Percentiles rank a stretch among this genome's conserved stretches.
These are phyloP conservation scores for Jacaranda mimosifolia DNA, from an alignment of 257 asterid species.

Conservation along the genomic window DNA sequence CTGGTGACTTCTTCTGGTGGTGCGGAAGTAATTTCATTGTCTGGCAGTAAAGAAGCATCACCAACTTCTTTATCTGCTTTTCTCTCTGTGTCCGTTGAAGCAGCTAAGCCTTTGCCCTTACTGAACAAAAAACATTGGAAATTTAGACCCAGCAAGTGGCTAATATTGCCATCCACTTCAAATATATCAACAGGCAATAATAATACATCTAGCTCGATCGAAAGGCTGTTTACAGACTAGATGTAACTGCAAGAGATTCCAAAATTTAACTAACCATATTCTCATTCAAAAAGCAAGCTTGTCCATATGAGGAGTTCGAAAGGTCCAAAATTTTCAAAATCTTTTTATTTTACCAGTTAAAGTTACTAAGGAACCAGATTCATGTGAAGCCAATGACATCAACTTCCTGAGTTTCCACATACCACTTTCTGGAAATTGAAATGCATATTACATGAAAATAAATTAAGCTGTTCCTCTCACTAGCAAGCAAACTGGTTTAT, in stretches of 20 bases:
- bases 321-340: neutral
- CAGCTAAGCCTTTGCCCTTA: constrained; percentile 50
- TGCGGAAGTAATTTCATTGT: constrained; percentile 58
- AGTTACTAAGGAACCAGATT: neutral
- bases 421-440: neutral
- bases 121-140: constrained; percentile 41
- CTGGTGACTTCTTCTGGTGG: constrained; percentile 46
- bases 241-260: neutral
- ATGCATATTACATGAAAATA: neutral
- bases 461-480: neutral
- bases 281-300: constrained; percentile 12
- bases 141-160: constrained; percentile 14
- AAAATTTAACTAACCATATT: constrained; percentile 2
- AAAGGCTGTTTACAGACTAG: neutral
- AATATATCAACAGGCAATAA: neutral
- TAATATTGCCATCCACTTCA: neutral
- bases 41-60: constrained; percentile 41
- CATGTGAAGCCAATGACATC: neutral
- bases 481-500: neutral
- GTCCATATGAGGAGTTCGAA: constrained; percentile 1
- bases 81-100: constrained; percentile 52
- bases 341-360: neutral
- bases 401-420: neutral
- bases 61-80: constrained; percentile 47
- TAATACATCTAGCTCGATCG: neutral